Evolutionary conservation across 352 stramenopile genomes (phyloP).

Genomic region (Globisporangium spiculum): DNA sequence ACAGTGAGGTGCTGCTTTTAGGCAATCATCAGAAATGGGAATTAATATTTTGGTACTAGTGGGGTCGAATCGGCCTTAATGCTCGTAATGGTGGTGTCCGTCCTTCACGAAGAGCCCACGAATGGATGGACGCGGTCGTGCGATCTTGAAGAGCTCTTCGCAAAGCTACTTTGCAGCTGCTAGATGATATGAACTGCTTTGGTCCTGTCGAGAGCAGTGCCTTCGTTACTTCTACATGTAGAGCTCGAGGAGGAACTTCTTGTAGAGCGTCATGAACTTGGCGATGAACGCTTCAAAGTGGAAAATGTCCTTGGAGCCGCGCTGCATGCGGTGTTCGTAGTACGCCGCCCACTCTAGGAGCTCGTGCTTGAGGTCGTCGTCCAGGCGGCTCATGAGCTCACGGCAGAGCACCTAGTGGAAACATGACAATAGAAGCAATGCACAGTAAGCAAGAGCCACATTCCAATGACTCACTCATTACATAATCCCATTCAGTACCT

Average conservation of each 20-base stretch:
- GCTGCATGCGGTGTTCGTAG: conserved; percentile 95
- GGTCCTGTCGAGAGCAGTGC: background rate
- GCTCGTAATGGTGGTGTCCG: background rate
- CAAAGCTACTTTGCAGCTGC: background rate
- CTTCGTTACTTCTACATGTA: conserved; percentile 55
- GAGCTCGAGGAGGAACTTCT: conserved; percentile 96
- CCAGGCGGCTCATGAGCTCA: conserved; percentile 93
- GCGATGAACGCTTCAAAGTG: conserved; percentile 99
- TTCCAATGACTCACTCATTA: background rate
- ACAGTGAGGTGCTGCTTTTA: background rate
- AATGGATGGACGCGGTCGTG: background rate
- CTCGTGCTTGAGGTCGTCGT: conserved; percentile 96
- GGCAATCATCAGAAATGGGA: background rate
- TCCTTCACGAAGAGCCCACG: background rate
- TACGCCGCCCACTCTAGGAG: conserved; percentile 86
- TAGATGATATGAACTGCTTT: background rate
- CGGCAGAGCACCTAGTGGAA: conserved; percentile 37
- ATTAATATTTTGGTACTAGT: background rate
- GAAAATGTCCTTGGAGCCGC: conserved; percentile 98
- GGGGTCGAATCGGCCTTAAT: background rate
- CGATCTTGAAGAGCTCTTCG: background rate
- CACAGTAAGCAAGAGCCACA: background rate
- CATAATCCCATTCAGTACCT: conserved; percentile 30
- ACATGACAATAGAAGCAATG: background rate
- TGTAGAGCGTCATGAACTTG: conserved; percentile 99